Base-by-base conservation (phyloP, 2,329 filamentous ascomycete genomes). In the Shiraia bambusicola region DNA sequence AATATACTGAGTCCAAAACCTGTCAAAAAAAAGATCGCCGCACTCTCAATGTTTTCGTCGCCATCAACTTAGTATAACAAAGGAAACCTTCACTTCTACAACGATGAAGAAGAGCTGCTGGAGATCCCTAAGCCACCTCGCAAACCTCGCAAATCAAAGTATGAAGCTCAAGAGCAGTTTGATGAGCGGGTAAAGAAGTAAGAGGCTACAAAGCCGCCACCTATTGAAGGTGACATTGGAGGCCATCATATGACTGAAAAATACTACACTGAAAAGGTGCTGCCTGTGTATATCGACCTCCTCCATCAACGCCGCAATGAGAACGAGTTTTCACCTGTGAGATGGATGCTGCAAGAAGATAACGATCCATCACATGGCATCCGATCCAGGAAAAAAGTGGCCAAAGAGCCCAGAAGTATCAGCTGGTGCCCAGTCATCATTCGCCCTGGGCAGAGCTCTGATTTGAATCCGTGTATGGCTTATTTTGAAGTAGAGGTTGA, bases 291-390 rank as follows among this genome's bases (percentile, higher is more conserved):
- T 15, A 26, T 19, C 26, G 14, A 36, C 9, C 24, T 16, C 5
- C 16, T 30, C 12, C 17, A 36, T 28, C 26, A 36, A 13, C 15
- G 22, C 3, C 27, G n/a, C 28, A 19, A 15, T 12, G n/a, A 30
- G 14, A 38, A 29, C 12, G 34, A 11, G 34, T 14, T 26, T 39
- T 28, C 14, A 19, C 34, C 11, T 40, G 9, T 28, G 29, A 19
- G 31, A 2, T 47, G 26, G 34, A 28, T 30, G 13, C 19, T 47
- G 3, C 27, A 37, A 4, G 43, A 47, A 19, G 43, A 42, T 39
- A 38, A 38, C 34, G 34, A 47, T 17, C 43, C 34, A 5, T 38
- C 33, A 8, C 43, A 47, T 22, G 42, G 42, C 13, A 46, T 32
- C 12, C 6, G 25, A 13, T 33, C 13, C 12, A 8, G 3, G 2